These are phyloP conservation scores for Macrocybe gigantea DNA, from an alignment of 768 basidiomycete genomes.

Conservation along the genomic window DNA sequence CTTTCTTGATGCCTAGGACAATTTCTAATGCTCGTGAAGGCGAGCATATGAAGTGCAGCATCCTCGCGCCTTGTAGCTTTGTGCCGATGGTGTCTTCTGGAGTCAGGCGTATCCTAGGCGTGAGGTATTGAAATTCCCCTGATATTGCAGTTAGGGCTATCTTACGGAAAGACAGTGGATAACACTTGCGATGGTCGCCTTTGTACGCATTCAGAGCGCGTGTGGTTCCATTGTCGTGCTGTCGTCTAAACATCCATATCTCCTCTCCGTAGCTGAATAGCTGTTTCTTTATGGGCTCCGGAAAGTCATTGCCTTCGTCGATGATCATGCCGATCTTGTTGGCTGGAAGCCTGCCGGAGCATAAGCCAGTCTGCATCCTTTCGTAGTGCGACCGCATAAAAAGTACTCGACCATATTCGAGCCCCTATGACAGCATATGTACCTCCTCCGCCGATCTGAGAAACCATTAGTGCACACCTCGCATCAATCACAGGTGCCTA, in stretches of 20 bases:
- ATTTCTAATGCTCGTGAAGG: conserved; percentile 65
- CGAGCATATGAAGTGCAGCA: conserved; percentile 83
- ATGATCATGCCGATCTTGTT: conserved; percentile 74
- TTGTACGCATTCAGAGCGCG: conserved; percentile 68
- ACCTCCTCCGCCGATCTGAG: conserved; percentile 84
- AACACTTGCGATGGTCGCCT: conserved; percentile 69
- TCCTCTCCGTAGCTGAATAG: conserved; percentile 60
- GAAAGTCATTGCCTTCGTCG: conserved; percentile 78
- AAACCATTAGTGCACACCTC: neutral
- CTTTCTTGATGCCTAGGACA: conserved; percentile 51
- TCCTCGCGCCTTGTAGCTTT: conserved; percentile 40
- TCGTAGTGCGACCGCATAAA: neutral
- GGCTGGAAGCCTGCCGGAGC: conserved; percentile 54
- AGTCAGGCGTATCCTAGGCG: conserved; percentile 62
- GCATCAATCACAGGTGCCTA: neutral
- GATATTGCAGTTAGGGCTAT: neutral
- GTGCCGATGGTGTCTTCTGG: conserved; percentile 63
- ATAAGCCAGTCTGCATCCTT: neutral
- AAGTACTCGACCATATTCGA: conserved; percentile 57
- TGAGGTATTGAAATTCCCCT: conserved; percentile 66
- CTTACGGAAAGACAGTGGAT: neutral
- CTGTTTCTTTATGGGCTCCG: conserved; percentile 43
- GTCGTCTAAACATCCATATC: conserved; percentile 75
- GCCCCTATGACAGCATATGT: conserved; percentile 79
- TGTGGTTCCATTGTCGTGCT: conserved; percentile 52